Conservation (phyloP, 495 filamentous ascomycete species). For the Penicillium dipodomyicola region DNA sequence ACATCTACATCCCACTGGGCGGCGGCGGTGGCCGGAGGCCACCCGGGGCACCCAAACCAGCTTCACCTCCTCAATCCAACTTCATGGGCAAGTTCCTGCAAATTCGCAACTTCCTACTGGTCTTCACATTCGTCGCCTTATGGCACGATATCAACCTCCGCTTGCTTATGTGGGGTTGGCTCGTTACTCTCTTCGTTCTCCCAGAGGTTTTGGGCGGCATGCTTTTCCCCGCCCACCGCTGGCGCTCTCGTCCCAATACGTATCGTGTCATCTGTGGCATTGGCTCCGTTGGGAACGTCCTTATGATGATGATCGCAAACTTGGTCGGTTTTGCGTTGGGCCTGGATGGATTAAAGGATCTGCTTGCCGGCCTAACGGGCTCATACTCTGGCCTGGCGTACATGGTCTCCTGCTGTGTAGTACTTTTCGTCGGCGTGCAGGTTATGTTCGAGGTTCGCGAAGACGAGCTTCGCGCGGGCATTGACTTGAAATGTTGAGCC, state of each 20-base stretch:
- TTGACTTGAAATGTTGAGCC: conserved; percentile 77
- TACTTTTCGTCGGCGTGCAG: conserved; percentile 82
- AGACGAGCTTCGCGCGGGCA: conserved; percentile 74
- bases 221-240: conserved; percentile 69
- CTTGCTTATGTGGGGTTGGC: conserved; percentile 94
- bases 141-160: conserved; percentile 98
- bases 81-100: conserved; percentile 33
- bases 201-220: conserved; percentile 73
- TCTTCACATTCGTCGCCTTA: conserved; percentile 96
- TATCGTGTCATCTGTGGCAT: conserved; percentile 80
- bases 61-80: conserved; percentile 22
- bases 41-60: conserved; percentile 15
- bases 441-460: conserved; percentile 96
- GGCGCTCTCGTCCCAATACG: conserved; percentile 60
- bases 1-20: conserved; percentile 91
- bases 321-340: conserved; percentile 93
- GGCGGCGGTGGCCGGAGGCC: conserved; percentile 47
- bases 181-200: conserved; percentile 88
- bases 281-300: conserved; percentile 81
- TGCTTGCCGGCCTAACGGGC: conserved; percentile 70
- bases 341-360: conserved; percentile 75
- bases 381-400: conserved; percentile 74
- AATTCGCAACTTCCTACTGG: conserved; percentile 70
- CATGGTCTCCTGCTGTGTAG: conserved; percentile 62
- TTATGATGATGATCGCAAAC: conserved; percentile 97